Base-by-base conservation (phyloP, 2,329 filamentous ascomycete genomes). In the Trichophaea hybrida region DNA sequence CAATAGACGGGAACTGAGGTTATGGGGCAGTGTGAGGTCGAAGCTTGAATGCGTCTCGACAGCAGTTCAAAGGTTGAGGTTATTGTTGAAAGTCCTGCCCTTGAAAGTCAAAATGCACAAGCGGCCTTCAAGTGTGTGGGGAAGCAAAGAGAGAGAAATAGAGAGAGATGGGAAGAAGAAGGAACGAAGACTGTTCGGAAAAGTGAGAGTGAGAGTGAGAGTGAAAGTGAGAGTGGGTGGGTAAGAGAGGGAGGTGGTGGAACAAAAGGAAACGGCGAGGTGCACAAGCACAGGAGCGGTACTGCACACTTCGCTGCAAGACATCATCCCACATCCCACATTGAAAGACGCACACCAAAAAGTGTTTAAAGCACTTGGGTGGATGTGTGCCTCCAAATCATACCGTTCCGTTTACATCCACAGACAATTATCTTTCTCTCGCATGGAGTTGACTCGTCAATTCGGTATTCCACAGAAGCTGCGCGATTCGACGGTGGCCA, bases 141-240 rank as follows among this genome's bases (percentile, higher is more conserved):
- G 37, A 40, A 51, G 38, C 35, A 13, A 32, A 50, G 46, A 15
- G 17, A 50, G 46, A 50, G 17, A 17, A 2, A 50, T 1, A 10
- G 46, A 17, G 17, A 50, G 17, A 24, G 17, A 15, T 59, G 12
- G 46, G 40, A 55, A 55, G 31, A 58, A 49, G 35, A 46, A 15
- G 37, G 38, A 38, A 33, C 31, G 33, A 51, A 33, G 33, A 6
- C 24, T 24, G 48, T 35, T 6, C 24, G 33, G 53, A 37, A 34
- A 34, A 8, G 46, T 43, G 54, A 48, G n/a, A 51, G 15, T 32
- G 54, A 46, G 53, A 49, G 52, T 56, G 58, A 24, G 53, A 60
- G 58, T 33, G 55, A 56, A 44, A 32, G 51, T 61, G 59, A 34
- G 59, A 13, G 58, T 46, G 57, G 37, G 17, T 37, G 40, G 48